Percentiles rank a stretch among this genome's conserved stretches.
Evolutionary conservation across 148 eudicot genomes (phyloP).

Genomic region (Rhododendron henanense): DNA sequence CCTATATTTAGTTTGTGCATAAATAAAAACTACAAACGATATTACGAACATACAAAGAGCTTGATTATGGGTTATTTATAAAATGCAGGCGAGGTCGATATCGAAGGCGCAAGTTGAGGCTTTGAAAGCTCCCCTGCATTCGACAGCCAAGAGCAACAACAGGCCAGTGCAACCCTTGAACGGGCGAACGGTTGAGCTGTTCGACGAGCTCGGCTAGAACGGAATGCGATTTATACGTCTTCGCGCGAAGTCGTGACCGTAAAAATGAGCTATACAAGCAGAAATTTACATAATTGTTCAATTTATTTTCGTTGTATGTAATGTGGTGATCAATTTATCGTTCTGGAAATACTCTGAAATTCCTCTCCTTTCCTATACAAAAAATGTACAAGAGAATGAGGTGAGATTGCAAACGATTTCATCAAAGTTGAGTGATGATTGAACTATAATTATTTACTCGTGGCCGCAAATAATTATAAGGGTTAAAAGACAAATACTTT

Average conservation of each 20-base stretch:
- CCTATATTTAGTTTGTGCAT: too few species aligned
- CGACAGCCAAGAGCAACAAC: conserved; percentile 45
- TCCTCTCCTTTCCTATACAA: neutral
- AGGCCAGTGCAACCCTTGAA: conserved; percentile 61
- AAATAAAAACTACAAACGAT: neutral
- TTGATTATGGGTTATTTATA: neutral
- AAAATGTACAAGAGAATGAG: too few species aligned
- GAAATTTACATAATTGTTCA: neutral
- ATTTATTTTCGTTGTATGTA: neutral
- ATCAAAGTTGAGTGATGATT: too few species aligned
- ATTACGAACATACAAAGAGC: neutral
- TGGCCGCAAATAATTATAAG: too few species aligned
- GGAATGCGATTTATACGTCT: neutral
- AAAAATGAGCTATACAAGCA: neutral
- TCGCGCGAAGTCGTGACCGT: neutral
- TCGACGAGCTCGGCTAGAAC: conserved; percentile 20
- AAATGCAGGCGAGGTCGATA: conserved; percentile 48
- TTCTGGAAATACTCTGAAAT: neutral
- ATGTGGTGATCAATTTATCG: neutral
- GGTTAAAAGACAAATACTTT: too few species aligned
- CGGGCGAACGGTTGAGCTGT: conserved; percentile 49
- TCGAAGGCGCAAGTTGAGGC: conserved; percentile 41
- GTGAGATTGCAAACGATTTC: too few species aligned
- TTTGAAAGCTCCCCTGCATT: conserved; percentile 41
- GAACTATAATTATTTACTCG: too few species aligned